Percentiles rank a stretch among this genome's conserved stretches.
Evolutionary conservation across 306 rosid genomes (phyloP).

Genomic region (Alnus glutinosa): DNA sequence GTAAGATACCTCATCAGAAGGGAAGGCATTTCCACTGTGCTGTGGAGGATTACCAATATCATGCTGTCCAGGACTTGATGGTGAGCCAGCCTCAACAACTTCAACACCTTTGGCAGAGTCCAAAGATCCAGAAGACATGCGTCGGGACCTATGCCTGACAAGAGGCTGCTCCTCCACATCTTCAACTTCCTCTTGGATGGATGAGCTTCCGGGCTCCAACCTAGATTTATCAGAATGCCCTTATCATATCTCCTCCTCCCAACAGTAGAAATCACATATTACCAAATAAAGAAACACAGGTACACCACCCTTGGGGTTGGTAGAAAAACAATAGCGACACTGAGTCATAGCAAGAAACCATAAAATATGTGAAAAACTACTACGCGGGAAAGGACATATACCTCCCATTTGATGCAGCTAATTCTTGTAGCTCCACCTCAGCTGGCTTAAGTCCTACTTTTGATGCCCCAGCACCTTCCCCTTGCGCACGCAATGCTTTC

Average conservation of each 20-base stretch:
- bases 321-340: neutral
- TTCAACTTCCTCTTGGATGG: constrained; percentile 67
- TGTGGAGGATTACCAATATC: constrained; percentile 36
- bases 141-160: constrained; percentile 68
- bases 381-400: constrained; percentile 26
- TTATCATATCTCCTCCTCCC: constrained; percentile 33
- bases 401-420: constrained; percentile 66
- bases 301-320: neutral
- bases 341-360: neutral
- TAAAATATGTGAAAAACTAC: neutral
- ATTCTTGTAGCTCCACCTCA: constrained; percentile 53
- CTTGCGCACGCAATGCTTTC: constrained; percentile 48
- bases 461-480: constrained; percentile 38
- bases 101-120: constrained; percentile 54
- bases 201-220: constrained; percentile 72
- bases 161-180: constrained; percentile 79
- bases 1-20: constrained; percentile 63
- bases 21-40: constrained; percentile 52
- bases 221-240: constrained; percentile 45
- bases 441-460: constrained; percentile 40
- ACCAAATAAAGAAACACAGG: neutral
- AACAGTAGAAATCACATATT: constrained; percentile 7
- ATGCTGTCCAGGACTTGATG: constrained; percentile 50
- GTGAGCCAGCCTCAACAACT: constrained; percentile 41
- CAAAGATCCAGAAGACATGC: constrained; percentile 37